Base-by-base conservation (phyloP, 2,329 filamentous ascomycete genomes). In the Penicillium sp. region DNA sequence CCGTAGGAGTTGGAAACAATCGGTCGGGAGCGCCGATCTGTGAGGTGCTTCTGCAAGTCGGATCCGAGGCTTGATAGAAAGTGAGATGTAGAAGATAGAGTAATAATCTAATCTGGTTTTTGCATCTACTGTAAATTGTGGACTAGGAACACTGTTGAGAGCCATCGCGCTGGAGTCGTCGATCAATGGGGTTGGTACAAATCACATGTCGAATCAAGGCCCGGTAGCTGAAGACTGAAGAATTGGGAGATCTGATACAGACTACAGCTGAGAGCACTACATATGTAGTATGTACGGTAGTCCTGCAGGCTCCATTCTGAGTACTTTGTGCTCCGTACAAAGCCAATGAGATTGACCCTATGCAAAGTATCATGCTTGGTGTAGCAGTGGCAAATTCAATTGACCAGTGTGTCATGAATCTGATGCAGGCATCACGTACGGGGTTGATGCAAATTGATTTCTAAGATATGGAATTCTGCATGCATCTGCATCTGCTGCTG, bases 311-410 rank as follows among this genome's bases (percentile, higher is more conserved):
- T 31, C 43, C 25, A 47, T 47, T 47, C 22, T 31, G 14, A 8
- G 43, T 47, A 47, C 25, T 47, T 47, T 31, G 14, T 7, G 15
- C 6, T 45, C n/a, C n/a, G n/a, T 20, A 20, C 35, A 51, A 52
- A 22, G 20, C 20, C 31, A 37, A 47, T 41, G 54, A 11, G 56
- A 62, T 63, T 59, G 50, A 47, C 55, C 42, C 47, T 62, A 53
- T 50, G 31, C 14, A 60, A 45, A 59, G 48, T 56, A 52, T 54
- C 53, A 51, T 58, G 41, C 51, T 50, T 58, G 43, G 47, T n/a
- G 31, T 38, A 41, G 14, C 5, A 28, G 34, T 35, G 38, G 43
- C 43, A 31, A 28, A 5, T 28, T 28, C 25, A 28, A 28, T 10
- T 10, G 31, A 45, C 20, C 42, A 31, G 43, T 47, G 31, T 54